These are phyloP conservation scores for Colletotrichum sublineola DNA, from an alignment of 2,329 filamentous ascomycete genomes.

Conservation along the genomic window DNA sequence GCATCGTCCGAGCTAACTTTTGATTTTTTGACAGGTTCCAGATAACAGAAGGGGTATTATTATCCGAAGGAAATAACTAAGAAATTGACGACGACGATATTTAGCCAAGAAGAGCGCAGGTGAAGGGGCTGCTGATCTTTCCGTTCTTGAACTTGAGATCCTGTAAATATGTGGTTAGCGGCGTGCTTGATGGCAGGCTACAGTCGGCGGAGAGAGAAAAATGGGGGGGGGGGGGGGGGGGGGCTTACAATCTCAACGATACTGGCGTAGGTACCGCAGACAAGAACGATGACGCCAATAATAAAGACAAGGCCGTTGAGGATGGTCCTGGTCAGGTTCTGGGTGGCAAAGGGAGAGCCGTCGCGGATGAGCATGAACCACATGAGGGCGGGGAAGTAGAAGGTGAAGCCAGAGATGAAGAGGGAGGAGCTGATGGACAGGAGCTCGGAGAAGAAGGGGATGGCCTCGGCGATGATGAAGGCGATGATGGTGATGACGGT, in stretches of 20 bases:
- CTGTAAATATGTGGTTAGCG: constrained; percentile 15
- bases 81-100: background rate
- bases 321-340: constrained; percentile 48
- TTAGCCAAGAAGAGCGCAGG: constrained; percentile 38
- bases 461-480: constrained; percentile 79
- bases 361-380: constrained; percentile 57
- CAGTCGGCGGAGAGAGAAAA: too few species aligned
- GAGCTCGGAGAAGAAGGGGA: constrained; percentile 79
- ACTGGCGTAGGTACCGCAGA: constrained; percentile 51
- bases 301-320: constrained; percentile 48
- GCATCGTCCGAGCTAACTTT: background rate
- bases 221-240: too few species aligned
- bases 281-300: constrained; percentile 51
- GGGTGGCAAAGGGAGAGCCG: constrained; percentile 48
- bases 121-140: constrained; percentile 41
- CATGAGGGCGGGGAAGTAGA: constrained; percentile 59
- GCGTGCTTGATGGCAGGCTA: background rate
- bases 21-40: background rate
- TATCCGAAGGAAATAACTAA: constrained; percentile 6
- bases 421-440: constrained; percentile 67
- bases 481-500: constrained; percentile 71
- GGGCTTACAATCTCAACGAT: constrained; percentile 42
- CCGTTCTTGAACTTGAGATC: constrained; percentile 40
- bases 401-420: constrained; percentile 60
- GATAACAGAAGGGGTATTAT: constrained; percentile 31